Evolutionary conservation across 129 eudicot genomes (phyloP).

Genomic region (Flaveria sonorensis): DNA sequence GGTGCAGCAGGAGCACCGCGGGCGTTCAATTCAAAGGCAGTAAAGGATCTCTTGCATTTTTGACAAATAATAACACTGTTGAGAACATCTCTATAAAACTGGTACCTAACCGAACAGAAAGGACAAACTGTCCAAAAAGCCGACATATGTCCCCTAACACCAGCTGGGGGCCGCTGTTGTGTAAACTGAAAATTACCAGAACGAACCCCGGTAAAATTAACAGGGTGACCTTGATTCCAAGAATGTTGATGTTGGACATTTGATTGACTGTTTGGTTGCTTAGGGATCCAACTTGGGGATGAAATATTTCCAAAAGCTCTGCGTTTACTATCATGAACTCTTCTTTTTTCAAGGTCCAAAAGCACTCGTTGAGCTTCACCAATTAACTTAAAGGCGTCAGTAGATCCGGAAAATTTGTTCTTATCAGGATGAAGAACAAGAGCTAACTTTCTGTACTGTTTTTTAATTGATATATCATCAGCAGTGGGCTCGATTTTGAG

Average conservation of each 20-base stretch:
- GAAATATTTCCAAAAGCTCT: slow-evolving; percentile 28
- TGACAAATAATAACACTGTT: slow-evolving; percentile 48
- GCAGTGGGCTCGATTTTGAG: slow-evolving; percentile 48
- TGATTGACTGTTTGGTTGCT: slow-evolving; percentile 38
- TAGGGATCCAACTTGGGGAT: slow-evolving; percentile 30
- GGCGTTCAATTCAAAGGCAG: slow-evolving; percentile 47
- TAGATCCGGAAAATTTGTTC: slow-evolving; percentile 63
- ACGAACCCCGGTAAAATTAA: slow-evolving; percentile 14
- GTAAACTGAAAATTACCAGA: slow-evolving; percentile 25
- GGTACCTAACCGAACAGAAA: slow-evolving; percentile 47
- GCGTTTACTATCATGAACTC: slow-evolving; percentile 40
- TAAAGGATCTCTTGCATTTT: slow-evolving; percentile 48
- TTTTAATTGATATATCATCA: slow-evolving; percentile 56
- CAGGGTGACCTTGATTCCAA: slow-evolving; percentile 30
- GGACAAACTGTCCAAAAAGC: slow-evolving; percentile 83
- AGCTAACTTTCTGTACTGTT: slow-evolving; percentile 63
- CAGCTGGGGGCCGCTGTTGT: slow-evolving; percentile 25
- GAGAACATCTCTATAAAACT: slow-evolving; percentile 44
- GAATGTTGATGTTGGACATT: slow-evolving; percentile 31
- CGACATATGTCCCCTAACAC: background rate
- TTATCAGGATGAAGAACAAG: slow-evolving; percentile 79
- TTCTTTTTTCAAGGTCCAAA: slow-evolving; percentile 48
- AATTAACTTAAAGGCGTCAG: slow-evolving; percentile 64
- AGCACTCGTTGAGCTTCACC: slow-evolving; percentile 74
- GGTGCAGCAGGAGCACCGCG: slow-evolving; percentile 26